Evolutionary conservation across 352 stramenopile species (phyloP), one percentile per base, ranked within the genome.

Genomic region (Pythium rhizo-oryzae): DNA sequence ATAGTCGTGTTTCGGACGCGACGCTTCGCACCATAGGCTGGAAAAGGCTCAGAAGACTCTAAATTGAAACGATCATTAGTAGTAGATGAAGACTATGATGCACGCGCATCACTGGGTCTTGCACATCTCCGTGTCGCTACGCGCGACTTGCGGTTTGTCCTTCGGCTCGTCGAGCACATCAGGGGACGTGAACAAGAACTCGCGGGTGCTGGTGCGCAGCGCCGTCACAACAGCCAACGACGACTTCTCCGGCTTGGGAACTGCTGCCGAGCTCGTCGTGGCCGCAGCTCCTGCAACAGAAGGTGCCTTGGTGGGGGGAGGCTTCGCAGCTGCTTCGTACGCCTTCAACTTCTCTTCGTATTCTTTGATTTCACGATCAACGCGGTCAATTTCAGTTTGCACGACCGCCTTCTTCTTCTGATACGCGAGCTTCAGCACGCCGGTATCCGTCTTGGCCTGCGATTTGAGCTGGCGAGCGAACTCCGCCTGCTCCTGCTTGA

Each of bases 381-480:
- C 59, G 5, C 49, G 56, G 4, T 80, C 73, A 0, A 76, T 69
- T 30, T 85, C 67, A 16, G 25, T 49, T 28, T 76, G 47, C 5
- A 85, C 61, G 1, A 56, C 59, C 12, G 67, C 67, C 61, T 88
- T 86, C 62, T 87, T 84, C 41, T 78, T 79, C 47, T 84, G 76
- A 47, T 87, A 85, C 13, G 71, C 72, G 39, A 79, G 55, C 55
- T 78, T 79, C 11, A 90, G 78, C 33, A 77, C 72, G 18, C 67
- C 70, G 13, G 68, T 67, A 54, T 89, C 81, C 12, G 71, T 80
- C 70, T 85, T 92, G 19, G 75, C 70, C 56, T 92, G 84, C 30
- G 77, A 67, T 52, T 84, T 84, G 30, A 90, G 64, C 66, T 90
- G 78, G 5, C 74, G 70, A 21, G 77, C 72, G 19, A 85, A 82